Percentiles rank a stretch among this genome's conserved stretches.
Evolutionary conservation across 2,329 filamentous ascomycete genomes (phyloP).

Genomic region (Chaetomium sp.): DNA sequence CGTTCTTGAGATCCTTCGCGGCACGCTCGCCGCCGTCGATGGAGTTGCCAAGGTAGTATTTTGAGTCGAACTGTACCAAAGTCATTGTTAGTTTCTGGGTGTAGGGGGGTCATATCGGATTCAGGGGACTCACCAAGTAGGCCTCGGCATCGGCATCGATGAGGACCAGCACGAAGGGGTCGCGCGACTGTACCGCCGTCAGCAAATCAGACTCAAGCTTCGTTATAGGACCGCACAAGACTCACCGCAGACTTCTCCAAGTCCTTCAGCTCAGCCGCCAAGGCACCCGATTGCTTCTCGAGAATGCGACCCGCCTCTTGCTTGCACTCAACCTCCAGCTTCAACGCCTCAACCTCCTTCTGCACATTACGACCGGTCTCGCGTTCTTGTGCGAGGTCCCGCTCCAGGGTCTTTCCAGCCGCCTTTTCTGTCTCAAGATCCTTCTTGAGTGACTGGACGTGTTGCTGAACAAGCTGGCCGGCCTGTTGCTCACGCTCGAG

Average conservation of each 20-base stretch:
- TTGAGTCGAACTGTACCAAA: slow-evolving; percentile 10
- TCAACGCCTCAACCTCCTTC: not conserved
- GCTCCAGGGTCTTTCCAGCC: no score
- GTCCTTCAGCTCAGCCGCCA: slow-evolving; percentile 2
- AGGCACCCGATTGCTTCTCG: slow-evolving; percentile 6
- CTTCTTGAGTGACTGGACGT: no score
- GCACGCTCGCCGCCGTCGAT: slow-evolving; percentile 12
- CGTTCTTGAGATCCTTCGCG: slow-evolving; percentile 6
- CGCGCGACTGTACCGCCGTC: not conserved
- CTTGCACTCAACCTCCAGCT: not conserved
- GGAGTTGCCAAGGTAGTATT: slow-evolving; percentile 10
- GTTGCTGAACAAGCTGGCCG: no score
- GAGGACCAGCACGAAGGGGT: slow-evolving; percentile 13
- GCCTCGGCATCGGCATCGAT: slow-evolving; percentile 17
- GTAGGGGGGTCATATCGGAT: not conserved
- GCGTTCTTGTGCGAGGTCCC: no score
- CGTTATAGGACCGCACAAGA: not conserved
- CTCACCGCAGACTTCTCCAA: slow-evolving; percentile 3
- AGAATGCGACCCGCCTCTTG: not conserved
- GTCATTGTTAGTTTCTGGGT: not conserved
- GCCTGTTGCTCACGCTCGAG: no score
- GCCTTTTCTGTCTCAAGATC: no score
- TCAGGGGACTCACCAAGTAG: slow-evolving; percentile 9
- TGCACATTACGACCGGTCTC: no score
- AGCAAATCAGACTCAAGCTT: not conserved